Percentiles rank a stretch among this genome's conserved stretches.
Evolutionary conservation across 495 filamentous ascomycete genomes (phyloP).

Genomic region (Neurospora sp.): DNA sequence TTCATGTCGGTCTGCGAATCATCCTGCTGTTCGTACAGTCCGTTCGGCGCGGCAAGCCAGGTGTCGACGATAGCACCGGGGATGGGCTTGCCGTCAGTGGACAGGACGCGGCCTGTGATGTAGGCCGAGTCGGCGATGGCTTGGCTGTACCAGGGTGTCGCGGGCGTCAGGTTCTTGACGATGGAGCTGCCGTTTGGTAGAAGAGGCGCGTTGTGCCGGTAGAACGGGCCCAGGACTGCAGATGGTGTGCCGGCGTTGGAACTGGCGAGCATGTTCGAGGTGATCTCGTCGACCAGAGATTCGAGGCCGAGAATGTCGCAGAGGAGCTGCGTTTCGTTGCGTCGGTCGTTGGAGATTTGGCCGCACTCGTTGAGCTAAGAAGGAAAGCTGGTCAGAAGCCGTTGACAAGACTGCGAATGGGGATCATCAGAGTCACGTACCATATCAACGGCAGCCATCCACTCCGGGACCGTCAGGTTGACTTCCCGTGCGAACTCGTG

Average conservation of each 20-base stretch:
- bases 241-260: slow-evolving; percentile 52
- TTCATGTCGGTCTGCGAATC: slow-evolving; percentile 61
- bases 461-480: slow-evolving; percentile 45
- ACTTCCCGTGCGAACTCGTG: slow-evolving; percentile 53
- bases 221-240: slow-evolving; percentile 70
- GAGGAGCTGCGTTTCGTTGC: slow-evolving; percentile 64
- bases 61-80: slow-evolving; percentile 57
- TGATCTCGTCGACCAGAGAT: slow-evolving; percentile 64
- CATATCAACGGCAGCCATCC: slow-evolving; percentile 34
- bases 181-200: slow-evolving; percentile 56
- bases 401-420: background rate
- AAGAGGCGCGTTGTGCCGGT: slow-evolving; percentile 55
- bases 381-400: slow-evolving; percentile 2
- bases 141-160: slow-evolving; percentile 25
- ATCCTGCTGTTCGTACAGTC: slow-evolving; percentile 74
- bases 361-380: slow-evolving; percentile 60
- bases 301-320: slow-evolving; percentile 66
- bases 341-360: slow-evolving; percentile 55
- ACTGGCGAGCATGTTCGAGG: slow-evolving; percentile 43
- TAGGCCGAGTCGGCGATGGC: slow-evolving; percentile 46
- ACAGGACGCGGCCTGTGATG: slow-evolving; percentile 52
- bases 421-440: slow-evolving; percentile 14
- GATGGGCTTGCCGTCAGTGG: slow-evolving; percentile 43
- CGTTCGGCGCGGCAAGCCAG: slow-evolving; percentile 69
- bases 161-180: slow-evolving; percentile 22